Percentiles rank a stretch among this genome's conserved stretches.
These are phyloP conservation scores for Cystobasidium onofrii DNA, from an alignment of 768 basidiomycete species.

Conservation along the genomic window DNA sequence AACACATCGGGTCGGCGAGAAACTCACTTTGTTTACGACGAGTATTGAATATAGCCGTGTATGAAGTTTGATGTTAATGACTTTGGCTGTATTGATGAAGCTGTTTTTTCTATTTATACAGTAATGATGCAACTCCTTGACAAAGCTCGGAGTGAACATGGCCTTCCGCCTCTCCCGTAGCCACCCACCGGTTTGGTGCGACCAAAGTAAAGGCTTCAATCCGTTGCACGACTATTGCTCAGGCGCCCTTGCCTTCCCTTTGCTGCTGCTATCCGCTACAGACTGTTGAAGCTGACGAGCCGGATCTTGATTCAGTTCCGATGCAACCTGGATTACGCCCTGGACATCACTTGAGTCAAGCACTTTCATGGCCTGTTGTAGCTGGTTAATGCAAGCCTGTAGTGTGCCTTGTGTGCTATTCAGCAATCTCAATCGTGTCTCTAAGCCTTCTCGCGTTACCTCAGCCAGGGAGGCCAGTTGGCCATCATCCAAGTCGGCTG, in stretches of 20 bases:
- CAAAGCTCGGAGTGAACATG: too few relatives aligned
- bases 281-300: background rate
- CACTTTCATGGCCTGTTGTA: slow-evolving; percentile 61
- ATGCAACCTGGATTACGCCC: background rate
- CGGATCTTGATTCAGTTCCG: background rate
- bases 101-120: too few relatives aligned
- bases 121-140: too few relatives aligned
- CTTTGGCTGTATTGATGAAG: too few relatives aligned
- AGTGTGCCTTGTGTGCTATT: slow-evolving; percentile 68
- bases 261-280: background rate
- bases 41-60: background rate
- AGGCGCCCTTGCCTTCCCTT: slow-evolving; percentile 4
- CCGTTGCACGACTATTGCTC: background rate
- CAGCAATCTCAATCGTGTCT: slow-evolving; percentile 69
- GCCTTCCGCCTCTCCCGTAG: too few relatives aligned
- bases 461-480: slow-evolving; percentile 61
- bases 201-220: too few relatives aligned
- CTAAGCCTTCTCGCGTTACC: slow-evolving; percentile 69
- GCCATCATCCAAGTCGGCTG: slow-evolving; percentile 53
- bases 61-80: too few relatives aligned
- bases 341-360: slow-evolving; percentile 6
- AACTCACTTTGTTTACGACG: background rate
- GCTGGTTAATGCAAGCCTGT: slow-evolving; percentile 67
- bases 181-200: background rate
- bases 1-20: background rate